Base-by-base conservation (phyloP, 306 rosid species). In the Elaeagnus macrophylla region DNA sequence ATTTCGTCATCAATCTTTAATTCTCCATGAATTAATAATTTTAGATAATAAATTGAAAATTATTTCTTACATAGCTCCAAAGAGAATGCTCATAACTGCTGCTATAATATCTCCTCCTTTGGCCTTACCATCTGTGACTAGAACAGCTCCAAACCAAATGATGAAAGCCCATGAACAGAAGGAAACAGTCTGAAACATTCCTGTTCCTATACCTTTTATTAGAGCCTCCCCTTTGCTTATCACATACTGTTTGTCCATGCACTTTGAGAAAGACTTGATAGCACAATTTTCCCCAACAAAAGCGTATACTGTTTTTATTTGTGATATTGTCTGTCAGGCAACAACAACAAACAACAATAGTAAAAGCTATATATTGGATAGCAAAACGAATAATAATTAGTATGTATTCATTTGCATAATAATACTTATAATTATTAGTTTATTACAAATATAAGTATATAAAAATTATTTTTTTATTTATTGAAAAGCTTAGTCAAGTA, bases 41-140 rank as follows among this genome's bases (percentile, higher is more conserved):
- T 45, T 12, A 5, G 6, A 1, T 12, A 13, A 7, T 15, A 13
- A 45, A 45, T 9, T 42, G 42, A 18, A 50, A 6, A 2, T 17
- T 16, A 18, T 67, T 69, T 16, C 90, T 73, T 78, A 82, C 95
- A 89, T 89, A 7, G 95, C 91, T 46, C 97, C 97, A 64, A 85
- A 89, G 52, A 89, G 95, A 77, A 89, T 85, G 81, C 97, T 78
- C 89, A 89, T 82, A 20, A 89, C 83, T 37, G 95, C 93, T 12
- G 89, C 60, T 68, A 89, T 42, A 32, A 82, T 70, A 39, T 89
- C 81, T 51, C 95, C 97, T 25, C 88, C 91, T 10, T 38, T 71
- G 48, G 95, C 95, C 55, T 70, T 74, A 12, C 75, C 61, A 6
- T 83, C 72, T 3, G 60, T 57, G 71, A 85, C 91, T 13, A 89